phyloP scores from a whole-genome alignment of 176 grass and related monocot species.

The Rhynchospora breviuscula region DNA sequence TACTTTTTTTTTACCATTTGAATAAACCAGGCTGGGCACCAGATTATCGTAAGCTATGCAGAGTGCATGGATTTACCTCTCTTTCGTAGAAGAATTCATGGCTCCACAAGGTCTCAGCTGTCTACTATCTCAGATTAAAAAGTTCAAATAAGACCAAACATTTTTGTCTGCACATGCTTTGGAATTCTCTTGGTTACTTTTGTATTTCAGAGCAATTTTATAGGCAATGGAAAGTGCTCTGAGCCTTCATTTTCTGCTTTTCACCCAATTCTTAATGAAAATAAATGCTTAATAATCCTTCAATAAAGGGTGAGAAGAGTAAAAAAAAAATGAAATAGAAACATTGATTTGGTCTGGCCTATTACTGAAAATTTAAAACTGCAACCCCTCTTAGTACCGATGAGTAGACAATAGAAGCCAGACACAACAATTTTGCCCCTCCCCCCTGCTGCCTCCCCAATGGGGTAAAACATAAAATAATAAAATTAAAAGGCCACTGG shows the following conservation, averaged over 20 bases:
- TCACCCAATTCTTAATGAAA: background rate
- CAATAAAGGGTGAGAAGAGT: background rate
- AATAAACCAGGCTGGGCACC: slow-evolving; percentile 68
- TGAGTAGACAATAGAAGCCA: background rate
- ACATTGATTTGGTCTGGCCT: background rate
- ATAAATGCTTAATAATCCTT: background rate
- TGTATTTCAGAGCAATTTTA: background rate
- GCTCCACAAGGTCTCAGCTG: slow-evolving; percentile 52
- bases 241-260: background rate
- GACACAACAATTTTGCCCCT: too few species aligned
- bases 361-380: background rate
- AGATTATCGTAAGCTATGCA: slow-evolving; percentile 82
- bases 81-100: slow-evolving; percentile 68
- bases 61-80: slow-evolving; percentile 84
- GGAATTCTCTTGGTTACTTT: background rate
- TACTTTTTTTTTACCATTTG: background rate
- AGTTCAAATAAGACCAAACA: background rate
- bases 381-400: background rate
- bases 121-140: slow-evolving; percentile 8
- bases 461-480: too few species aligned
- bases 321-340: background rate
- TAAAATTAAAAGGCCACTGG: too few species aligned
- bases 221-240: background rate
- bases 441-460: too few species aligned
- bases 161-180: background rate